These are phyloP conservation scores for Clarireedia paspali DNA, from an alignment of 2,329 filamentous ascomycete genomes.

Conservation along the genomic window DNA sequence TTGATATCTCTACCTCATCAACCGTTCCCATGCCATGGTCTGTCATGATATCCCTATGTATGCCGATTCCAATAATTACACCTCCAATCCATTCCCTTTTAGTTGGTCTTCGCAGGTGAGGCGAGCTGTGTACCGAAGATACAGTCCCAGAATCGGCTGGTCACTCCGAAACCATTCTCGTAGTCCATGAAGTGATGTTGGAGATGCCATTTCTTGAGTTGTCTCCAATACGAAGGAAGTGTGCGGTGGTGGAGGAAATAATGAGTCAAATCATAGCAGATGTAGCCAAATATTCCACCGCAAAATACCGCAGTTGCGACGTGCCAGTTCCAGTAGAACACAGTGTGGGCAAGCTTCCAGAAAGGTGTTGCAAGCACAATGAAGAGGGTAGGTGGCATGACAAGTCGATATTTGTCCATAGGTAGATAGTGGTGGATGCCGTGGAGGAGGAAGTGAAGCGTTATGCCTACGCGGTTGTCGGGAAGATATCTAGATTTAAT, in stretches of 20 bases:
- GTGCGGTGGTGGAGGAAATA: constrained; percentile 98
- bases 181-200: constrained; percentile 97
- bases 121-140: constrained; percentile 83
- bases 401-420: constrained; percentile 96
- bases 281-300: constrained; percentile 90
- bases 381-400: constrained; percentile 94
- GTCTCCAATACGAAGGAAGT: constrained; percentile 81
- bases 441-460: constrained; percentile 86
- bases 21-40: constrained; percentile 12
- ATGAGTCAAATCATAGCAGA: constrained; percentile 95
- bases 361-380: constrained; percentile 77
- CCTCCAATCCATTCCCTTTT: background rate
- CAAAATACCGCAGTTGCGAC: constrained; percentile 71
- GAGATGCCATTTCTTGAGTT: constrained; percentile 95
- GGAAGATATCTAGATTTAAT: constrained; percentile 61
- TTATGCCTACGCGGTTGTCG: constrained; percentile 82
- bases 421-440: constrained; percentile 97
- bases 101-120: constrained; percentile 23
- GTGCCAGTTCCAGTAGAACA: constrained; percentile 84
- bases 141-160: constrained; percentile 89
- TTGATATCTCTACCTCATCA: constrained; percentile 17
- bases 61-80: background rate
- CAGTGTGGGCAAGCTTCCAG: constrained; percentile 77
- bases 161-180: constrained; percentile 94
- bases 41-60: background rate